Percentiles rank a stretch among this genome's conserved stretches.
Conservation (phyloP, 2,329 filamentous ascomycete species). For the Rutstroemia sp. region DNA sequence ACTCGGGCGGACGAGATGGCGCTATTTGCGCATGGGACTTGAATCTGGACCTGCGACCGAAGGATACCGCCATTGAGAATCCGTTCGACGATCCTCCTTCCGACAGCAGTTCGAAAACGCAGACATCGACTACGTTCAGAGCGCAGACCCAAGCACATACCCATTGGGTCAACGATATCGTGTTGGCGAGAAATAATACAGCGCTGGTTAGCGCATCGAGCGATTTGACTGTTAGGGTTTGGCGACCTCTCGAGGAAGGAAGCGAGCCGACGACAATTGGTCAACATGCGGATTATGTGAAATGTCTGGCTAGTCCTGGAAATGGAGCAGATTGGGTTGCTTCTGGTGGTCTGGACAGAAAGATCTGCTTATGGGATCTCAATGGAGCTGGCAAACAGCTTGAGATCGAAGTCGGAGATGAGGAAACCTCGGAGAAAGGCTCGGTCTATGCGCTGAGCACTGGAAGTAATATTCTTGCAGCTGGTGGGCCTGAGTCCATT, state of each 20-base stretch:
- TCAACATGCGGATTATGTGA: conserved; percentile 92
- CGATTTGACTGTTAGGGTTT: conserved; percentile 66
- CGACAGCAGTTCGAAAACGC: conserved; percentile 32
- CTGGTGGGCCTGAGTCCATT: conserved; percentile 88
- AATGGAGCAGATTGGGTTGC: conserved; percentile 76
- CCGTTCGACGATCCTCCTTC: conserved; percentile 26
- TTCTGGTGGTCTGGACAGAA: conserved; percentile 86
- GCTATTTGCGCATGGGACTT: conserved; percentile 95
- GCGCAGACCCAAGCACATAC: conserved; percentile 63
- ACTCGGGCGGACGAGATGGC: conserved; percentile 92
- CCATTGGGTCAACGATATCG: conserved; percentile 72
- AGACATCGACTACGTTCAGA: conserved; percentile 49
- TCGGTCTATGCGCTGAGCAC: conserved; percentile 88
- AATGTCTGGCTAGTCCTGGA: conserved; percentile 77
- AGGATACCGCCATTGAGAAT: conserved; percentile 17
- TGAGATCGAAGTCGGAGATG: conserved; percentile 76
- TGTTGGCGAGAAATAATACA: conserved; percentile 55
- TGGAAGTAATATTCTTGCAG: conserved; percentile 74
- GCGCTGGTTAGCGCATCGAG: conserved; percentile 66
- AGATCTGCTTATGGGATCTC: conserved; percentile 89
- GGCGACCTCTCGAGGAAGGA: conserved; percentile 66
- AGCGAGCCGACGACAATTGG: conserved; percentile 71
- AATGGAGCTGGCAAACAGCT: conserved; percentile 79
- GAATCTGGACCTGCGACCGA: conserved; percentile 53
- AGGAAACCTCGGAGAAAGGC: conserved; percentile 81